Evolutionary conservation across 2,329 filamentous ascomycete species (phyloP).

Genomic region (Blumeria graminis): DNA sequence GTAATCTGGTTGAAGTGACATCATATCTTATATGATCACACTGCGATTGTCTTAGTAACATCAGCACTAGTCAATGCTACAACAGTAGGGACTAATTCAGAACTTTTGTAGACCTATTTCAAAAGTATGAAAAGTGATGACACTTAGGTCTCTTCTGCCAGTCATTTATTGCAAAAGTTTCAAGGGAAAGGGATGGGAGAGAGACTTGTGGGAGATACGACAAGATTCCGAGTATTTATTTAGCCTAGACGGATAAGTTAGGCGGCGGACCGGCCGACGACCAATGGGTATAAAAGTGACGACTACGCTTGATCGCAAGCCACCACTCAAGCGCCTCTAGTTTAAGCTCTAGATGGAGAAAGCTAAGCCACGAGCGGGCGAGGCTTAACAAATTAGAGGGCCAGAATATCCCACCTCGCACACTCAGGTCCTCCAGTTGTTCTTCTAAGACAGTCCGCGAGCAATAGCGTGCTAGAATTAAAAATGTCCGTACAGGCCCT

Average conservation of each 20-base stretch:
- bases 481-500: slow-evolving; percentile 38
- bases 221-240: not conserved
- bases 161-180: not conserved
- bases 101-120: no score
- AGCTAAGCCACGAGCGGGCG: slow-evolving; percentile 31
- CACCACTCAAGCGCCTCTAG: slow-evolving; percentile 38
- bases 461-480: slow-evolving; percentile 46
- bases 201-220: not conserved
- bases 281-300: not conserved
- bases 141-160: not conserved
- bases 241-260: not conserved
- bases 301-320: slow-evolving; percentile 26
- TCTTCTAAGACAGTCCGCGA: slow-evolving; percentile 40
- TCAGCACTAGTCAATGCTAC: no score
- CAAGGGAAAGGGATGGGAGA: not conserved
- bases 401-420: slow-evolving; percentile 30
- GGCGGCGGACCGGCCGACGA: not conserved
- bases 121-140: not conserved
- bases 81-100: no score
- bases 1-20: no score
- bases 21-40: no score
- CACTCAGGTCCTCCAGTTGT: slow-evolving; percentile 31
- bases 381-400: slow-evolving; percentile 30
- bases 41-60: no score
- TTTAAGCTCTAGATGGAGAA: slow-evolving; percentile 35